These are phyloP conservation scores for Magnusiomyces sp. DNA, from an alignment of 1,139 yeast species.

Conservation along the genomic window DNA sequence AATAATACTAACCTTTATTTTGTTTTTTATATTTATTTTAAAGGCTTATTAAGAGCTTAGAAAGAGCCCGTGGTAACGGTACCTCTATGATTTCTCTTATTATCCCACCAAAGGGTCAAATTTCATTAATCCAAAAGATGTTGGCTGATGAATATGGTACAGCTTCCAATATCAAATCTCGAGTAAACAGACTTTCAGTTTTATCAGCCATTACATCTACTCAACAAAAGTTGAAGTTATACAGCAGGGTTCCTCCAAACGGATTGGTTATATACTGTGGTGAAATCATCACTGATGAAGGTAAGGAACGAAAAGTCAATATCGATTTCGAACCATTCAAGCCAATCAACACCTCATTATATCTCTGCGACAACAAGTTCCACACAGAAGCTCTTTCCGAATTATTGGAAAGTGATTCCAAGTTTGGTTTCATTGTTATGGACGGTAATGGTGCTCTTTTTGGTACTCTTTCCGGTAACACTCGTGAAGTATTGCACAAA, in stretches of 20 bases:
- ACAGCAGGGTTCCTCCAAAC: slow-evolving; percentile 81
- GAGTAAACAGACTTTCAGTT: slow-evolving; percentile 92
- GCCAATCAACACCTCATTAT: slow-evolving; percentile 93
- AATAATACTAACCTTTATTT: too few relatives aligned
- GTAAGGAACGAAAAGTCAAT: slow-evolving; percentile 90
- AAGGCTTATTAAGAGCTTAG: slow-evolving; percentile 38
- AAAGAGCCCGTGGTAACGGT: slow-evolving; percentile 93
- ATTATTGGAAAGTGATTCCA: slow-evolving; percentile 87
- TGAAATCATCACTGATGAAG: slow-evolving; percentile 94
- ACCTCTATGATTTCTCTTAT: slow-evolving; percentile 96
- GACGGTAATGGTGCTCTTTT: slow-evolving; percentile 98
- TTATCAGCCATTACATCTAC: slow-evolving; percentile 95
- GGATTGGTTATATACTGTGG: slow-evolving; percentile 97
- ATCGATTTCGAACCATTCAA: slow-evolving; percentile 96
- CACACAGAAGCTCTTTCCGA: slow-evolving; percentile 96
- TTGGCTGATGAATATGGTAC: slow-evolving; percentile 98
- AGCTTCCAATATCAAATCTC: slow-evolving; percentile 93
- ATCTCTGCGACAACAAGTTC: slow-evolving; percentile 94
- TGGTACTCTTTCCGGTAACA: slow-evolving; percentile 94
- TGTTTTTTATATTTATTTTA: not conserved
- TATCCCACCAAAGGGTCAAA: slow-evolving; percentile 89
- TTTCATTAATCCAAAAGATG: slow-evolving; percentile 80
- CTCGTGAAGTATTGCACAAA: slow-evolving; percentile 91
- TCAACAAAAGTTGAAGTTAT: slow-evolving; percentile 88
- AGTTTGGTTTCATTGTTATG: slow-evolving; percentile 96